Evolutionary conservation across 2,329 filamentous ascomycete species (phyloP), one percentile per base, ranked within the genome.

Genomic region (Cercospora nicotianae): DNA sequence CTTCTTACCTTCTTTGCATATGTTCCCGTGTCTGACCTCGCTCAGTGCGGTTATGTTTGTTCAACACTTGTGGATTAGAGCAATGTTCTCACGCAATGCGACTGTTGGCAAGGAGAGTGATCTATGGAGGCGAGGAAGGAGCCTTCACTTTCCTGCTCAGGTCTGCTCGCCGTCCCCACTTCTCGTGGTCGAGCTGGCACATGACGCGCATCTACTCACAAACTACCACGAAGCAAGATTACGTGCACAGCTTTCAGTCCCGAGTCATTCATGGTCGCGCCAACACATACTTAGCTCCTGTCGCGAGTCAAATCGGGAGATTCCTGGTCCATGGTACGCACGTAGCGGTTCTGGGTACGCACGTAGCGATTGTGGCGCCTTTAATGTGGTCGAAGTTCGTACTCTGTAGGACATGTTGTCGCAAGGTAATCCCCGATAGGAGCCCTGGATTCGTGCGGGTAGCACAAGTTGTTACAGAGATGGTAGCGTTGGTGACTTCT

Each of bases 401-500:
- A n/a, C 60, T 26, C 31, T 55, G 60, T 63, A 36, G 30, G 26
- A 63, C 42, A 20, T 55, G 48, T 26, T 36, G 28, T 53, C 45
- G 23, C 28, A 16, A 57, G 20, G 30, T 63, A n/a, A 33, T 55
- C 42, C n/a, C 20, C 42, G 61, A 63, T 53, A n/a, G 31, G 62
- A 36, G 60, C 60, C 60, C 60, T 64, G 60, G 48, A 61, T n/a
- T 39, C 26, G 33, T 23, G 16, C 8, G 12, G 20, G 18, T 30
- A 9, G 26, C 26, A 31, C 53, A 58, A 31, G 53, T 57, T 26
- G 51, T 36, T n/a, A 39, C 51, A 64, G 62, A 58, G 51, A 39
- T 57, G 51, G n/a, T 63, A 63, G 62, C 31, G 48, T 28, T 58
- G 62, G 62, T 64, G 18, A 64, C 62, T 58, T 64, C 62, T 31